phyloP scores from a whole-genome alignment of 176 grass and related monocot species.

The Chrysopogon serrulatus region DNA sequence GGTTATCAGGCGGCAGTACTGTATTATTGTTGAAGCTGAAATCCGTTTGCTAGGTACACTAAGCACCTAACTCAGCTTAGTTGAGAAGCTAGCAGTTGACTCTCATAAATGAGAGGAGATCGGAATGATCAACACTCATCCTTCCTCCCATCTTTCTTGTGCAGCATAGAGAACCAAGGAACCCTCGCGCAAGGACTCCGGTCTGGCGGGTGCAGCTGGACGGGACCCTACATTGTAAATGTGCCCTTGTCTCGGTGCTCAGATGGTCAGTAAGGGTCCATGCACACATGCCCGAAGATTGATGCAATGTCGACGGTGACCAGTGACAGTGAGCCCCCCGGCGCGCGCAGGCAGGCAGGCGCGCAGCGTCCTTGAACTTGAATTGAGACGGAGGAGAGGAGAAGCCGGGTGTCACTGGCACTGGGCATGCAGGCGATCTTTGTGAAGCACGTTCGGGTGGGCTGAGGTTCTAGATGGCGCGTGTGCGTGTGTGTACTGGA shows the following conservation, averaged over 20 bases:
- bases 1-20: background rate
- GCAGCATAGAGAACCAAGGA: constrained; percentile 13
- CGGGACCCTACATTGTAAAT: constrained; percentile 44
- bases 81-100: constrained; percentile 34
- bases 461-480: constrained; percentile 26
- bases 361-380: constrained; percentile 13
- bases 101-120: constrained; percentile 27
- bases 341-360: background rate
- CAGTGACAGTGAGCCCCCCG: constrained; percentile 12
- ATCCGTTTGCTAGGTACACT: background rate
- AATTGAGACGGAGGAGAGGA: background rate
- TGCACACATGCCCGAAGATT: constrained; percentile 17
- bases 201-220: constrained; percentile 22
- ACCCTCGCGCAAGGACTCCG: background rate
- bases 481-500: background rate
- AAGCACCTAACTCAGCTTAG: constrained; percentile 23
- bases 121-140: background rate
- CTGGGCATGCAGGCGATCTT: background rate
- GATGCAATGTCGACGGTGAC: constrained; percentile 29
- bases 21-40: background rate
- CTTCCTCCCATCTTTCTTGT: background rate
- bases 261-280: constrained; percentile 29
- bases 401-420: background rate
- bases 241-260: constrained; percentile 36
- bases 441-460: constrained; percentile 15